Base-by-base conservation (phyloP, 352 stramenopile genomes). In the Pythium phragmiticola region DNA sequence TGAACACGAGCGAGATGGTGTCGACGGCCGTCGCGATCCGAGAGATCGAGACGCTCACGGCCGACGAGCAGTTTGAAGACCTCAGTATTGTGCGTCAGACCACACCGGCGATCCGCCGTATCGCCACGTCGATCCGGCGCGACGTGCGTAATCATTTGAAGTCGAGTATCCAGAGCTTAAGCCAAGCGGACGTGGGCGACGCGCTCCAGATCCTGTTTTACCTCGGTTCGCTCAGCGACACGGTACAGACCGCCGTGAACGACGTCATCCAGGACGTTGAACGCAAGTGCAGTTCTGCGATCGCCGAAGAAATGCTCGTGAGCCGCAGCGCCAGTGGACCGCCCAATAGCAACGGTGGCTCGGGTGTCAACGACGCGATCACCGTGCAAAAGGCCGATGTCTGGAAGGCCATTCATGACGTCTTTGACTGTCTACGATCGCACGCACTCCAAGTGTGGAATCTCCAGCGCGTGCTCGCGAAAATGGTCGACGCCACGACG, bases 381-480 rank as follows among this genome's bases (percentile, higher is more conserved):
- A 73, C 67, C 36, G 52, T 69, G 21, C 78, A 92, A 30, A 90
- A 90, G 45, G 77, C 78, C 0, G 83, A 93, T 28, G 65, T 91
- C 30, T 95, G 87, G 87, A 89, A 89, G 46, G 84, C 87, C 13
- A 75, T 91, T 26, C 78, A 95, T 49, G 77, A 91, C 51, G 74
- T 94, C 1, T 90, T 95, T 64, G 80, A 93, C 39, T 73, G 70
- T 28, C 75, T 94, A 13, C 83, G 82, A 16, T 54, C 72, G 0
- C 75, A 90, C 61, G 84, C 85, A 19, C 61, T 95, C 0, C 82
- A 94, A 70, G 84, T 95, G 26, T 95, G 87, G 87, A 93, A 92
- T 67, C 60, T 95, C 28, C 80, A 95, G 70, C 84, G 84, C n/a
- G 85, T 94, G 42, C 74, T 95, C n/a, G 57, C 78, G 7, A 93